Evolutionary conservation across 768 basidiomycete species (phyloP).

Genomic region (Filobasidium floriforme): DNA sequence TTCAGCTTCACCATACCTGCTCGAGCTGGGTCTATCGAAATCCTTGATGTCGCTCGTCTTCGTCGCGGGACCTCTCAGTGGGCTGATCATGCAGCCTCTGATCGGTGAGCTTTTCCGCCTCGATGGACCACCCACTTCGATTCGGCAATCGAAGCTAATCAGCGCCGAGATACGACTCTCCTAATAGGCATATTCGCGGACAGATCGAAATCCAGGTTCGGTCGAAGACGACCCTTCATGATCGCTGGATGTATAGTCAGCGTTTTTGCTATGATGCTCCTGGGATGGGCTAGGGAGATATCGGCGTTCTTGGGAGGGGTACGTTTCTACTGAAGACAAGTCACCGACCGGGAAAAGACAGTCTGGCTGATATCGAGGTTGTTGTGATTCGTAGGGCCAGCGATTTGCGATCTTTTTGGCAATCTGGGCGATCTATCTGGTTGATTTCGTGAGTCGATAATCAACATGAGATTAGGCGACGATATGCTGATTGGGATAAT

Average conservation of each 20-base stretch:
- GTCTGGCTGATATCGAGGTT: neutral
- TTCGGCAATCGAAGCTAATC: neutral
- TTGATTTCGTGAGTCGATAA: constrained; percentile 52
- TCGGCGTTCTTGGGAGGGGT: constrained; percentile 50
- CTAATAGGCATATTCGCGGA: constrained; percentile 66
- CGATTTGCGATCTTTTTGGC: constrained; percentile 68
- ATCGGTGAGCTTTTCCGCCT: constrained; percentile 52
- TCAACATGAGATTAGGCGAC: too few species aligned
- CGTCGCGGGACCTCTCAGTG: constrained; percentile 81
- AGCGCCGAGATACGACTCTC: neutral
- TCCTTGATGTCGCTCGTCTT: constrained; percentile 83
- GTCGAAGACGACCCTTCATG: constrained; percentile 81
- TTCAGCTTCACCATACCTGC: constrained; percentile 70
- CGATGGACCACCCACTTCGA: neutral
- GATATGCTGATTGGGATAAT: neutral
- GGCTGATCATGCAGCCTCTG: constrained; percentile 81
- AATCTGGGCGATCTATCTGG: constrained; percentile 59
- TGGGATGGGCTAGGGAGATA: constrained; percentile 71
- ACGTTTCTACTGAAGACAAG: neutral
- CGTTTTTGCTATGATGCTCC: constrained; percentile 63
- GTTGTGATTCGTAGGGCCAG: neutral
- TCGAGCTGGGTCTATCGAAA: constrained; percentile 79
- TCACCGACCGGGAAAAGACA: too few species aligned
- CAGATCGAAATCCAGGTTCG: constrained; percentile 71
- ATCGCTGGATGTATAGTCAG: constrained; percentile 61